Base-by-base conservation (phyloP, 768 basidiomycete species). In the Inosperma sp. region DNA sequence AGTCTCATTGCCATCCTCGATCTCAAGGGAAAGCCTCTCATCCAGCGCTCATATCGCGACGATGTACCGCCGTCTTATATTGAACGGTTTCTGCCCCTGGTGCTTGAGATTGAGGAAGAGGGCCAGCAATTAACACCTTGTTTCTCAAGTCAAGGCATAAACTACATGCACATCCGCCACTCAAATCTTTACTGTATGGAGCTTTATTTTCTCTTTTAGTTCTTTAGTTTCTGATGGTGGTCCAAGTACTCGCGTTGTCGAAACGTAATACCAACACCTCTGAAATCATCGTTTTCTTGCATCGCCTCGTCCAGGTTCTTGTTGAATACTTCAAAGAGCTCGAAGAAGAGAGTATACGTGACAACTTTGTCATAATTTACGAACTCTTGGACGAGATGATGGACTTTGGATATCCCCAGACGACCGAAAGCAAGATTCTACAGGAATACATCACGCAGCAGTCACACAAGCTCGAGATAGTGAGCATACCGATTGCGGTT, bases 361-460 rank as follows among this genome's bases (percentile, higher is more conserved):
- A 99, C 70, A 99, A 99, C 64, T 99, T 99, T 64, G 96, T 99
- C 33, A 96, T 99, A 65, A 96, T 99, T 44, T 99, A 96, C 68
- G 95, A 98, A 66, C 81, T 98, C 48, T 80, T 99, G 75, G 95
- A 98, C 62, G 96, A 99, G 75, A 97, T 98, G 92, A 97, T 98
- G 93, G 96, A 99, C 73, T 99, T 96, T 70, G 96, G 96, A 7
- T 97, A 87, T 65, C 95, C 96, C 0, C 96, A 98, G 68, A 99
- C 95, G 34, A 98, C 96, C 13, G 96, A 99, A 73, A 93, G 90
- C 78, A 98, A 99, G 77, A 99, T 98, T 59, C 70, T 98, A 45
- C 95, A 98, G 71, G 95, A 98, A 86, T 98, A 97, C 65, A 98
- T 97, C 76, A 98, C 95, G 0, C 95, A 98, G 67, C 95, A 97